A percentile compares a stretch with the other conserved stretches of the same genome.
Evolutionary conservation across 2,329 filamentous ascomycete genomes (phyloP).

Genomic region (Trichoderma arundinaceum): DNA sequence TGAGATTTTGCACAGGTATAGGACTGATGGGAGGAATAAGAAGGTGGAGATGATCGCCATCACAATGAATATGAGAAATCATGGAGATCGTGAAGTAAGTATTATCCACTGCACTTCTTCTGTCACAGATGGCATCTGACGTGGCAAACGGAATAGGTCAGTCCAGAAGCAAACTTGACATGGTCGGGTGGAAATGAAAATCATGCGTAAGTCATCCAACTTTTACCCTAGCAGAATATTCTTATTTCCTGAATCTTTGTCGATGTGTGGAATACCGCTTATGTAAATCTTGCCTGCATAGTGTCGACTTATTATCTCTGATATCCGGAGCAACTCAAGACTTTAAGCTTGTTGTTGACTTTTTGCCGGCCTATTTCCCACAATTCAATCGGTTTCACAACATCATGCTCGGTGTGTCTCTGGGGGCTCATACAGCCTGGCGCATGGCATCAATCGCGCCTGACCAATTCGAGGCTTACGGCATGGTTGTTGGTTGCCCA

Average conservation of each 20-base stretch:
- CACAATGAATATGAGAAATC: conserved; percentile 20
- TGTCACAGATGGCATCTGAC: not conserved
- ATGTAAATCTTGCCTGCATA: not conserved
- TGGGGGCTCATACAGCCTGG: conserved; percentile 16
- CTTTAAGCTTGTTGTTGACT: conserved; percentile 21
- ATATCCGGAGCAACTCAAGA: conserved; percentile 20
- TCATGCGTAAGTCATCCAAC: conserved; percentile 6
- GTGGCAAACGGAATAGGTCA: not conserved
- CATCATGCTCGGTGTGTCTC: conserved; percentile 18
- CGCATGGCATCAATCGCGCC: conserved; percentile 1
- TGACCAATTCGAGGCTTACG: not conserved
- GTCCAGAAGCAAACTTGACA: conserved; percentile 5
- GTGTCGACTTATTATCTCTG: conserved; percentile 12
- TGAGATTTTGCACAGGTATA: conserved; percentile 21
- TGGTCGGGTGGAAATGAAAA: conserved; percentile 22
- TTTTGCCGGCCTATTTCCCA: conserved; percentile 8
- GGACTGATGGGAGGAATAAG: conserved; percentile 3
- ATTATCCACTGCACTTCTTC: too few species aligned
- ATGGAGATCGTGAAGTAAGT: conserved; percentile 7
- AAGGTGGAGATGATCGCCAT: conserved; percentile 19
- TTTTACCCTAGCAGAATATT: too few species aligned
- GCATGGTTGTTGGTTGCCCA: conserved; percentile 21
- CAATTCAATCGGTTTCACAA: conserved; percentile 14
- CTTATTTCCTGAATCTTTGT: not conserved
- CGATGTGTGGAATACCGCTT: not conserved